Conservation (phyloP, 2,329 filamentous ascomycete genomes). For the Fusarium nanum region DNA sequence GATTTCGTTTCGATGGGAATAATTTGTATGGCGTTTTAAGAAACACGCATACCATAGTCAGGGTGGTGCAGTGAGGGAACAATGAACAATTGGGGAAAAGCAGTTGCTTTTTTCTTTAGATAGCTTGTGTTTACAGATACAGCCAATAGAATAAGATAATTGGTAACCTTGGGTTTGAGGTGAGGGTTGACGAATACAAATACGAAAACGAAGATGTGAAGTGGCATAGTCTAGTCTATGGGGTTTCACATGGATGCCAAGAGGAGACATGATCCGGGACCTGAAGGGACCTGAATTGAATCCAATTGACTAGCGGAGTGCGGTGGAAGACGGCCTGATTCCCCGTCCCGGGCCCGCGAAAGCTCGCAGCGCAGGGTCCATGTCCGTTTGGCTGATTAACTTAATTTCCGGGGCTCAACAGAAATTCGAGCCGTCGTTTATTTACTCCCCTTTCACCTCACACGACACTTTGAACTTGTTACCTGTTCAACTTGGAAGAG, state of each 20-base stretch:
- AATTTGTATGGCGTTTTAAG: conserved; percentile 34
- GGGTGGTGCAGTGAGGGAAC: conserved; percentile 21
- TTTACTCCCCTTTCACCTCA: conserved; percentile 9
- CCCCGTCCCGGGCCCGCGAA: conserved; percentile 4
- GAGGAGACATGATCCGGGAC: conserved; percentile 36
- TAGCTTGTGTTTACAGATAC: background rate
- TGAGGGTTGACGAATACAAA: conserved; percentile 35
- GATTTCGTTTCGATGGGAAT: conserved; percentile 20
- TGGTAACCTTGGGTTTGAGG: background rate
- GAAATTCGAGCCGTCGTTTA: conserved; percentile 17
- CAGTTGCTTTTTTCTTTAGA: background rate
- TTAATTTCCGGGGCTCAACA: conserved; percentile 34
- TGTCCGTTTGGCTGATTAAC: conserved; percentile 28
- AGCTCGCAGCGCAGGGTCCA: conserved; percentile 31
- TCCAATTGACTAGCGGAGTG: background rate
- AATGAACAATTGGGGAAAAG: conserved; percentile 20
- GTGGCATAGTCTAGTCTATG: conserved; percentile 2
- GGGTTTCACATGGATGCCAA: conserved; percentile 3
- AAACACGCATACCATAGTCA: conserved; percentile 14
- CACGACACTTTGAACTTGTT: conserved; percentile 1
- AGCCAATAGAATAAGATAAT: conserved; percentile 29
- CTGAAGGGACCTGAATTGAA: background rate
- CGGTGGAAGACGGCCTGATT: background rate
- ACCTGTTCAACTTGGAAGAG: conserved; percentile 2
- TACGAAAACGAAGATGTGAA: conserved; percentile 40